Evolutionary conservation across 106 monocot species (phyloP).

Genomic region (Allium sativum): DNA sequence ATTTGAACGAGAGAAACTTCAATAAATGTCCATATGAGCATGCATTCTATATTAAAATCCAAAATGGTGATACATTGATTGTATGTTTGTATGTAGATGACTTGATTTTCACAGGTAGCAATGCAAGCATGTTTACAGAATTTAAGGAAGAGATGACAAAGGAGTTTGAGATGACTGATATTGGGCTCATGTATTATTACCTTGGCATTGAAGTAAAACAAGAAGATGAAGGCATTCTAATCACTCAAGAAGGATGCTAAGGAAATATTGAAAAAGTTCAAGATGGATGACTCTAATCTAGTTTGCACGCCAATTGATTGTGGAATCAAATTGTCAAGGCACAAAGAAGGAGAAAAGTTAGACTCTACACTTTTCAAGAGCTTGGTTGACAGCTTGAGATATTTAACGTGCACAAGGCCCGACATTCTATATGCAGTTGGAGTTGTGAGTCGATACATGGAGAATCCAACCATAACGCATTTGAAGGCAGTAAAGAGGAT

Average conservation of each 20-base stretch:
- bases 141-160: too few species aligned
- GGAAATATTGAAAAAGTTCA: not conserved
- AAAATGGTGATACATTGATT: not conserved
- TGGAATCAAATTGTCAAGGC: not conserved
- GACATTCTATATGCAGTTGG: not conserved
- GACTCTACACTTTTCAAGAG: conserved; percentile 1
- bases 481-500: conserved; percentile 5
- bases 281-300: conserved; percentile 5
- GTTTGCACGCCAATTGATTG: not conserved
- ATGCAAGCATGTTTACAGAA: too few species aligned
- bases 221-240: not conserved
- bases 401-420: not conserved
- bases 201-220: not conserved
- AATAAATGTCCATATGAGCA: not conserved
- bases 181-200: not conserved
- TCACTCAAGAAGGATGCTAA: not conserved
- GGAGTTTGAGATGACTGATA: not conserved
- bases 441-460: not conserved
- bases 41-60: not conserved
- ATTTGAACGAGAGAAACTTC: not conserved
- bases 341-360: not conserved
- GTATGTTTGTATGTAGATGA: conserved; percentile 1
- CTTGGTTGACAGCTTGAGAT: not conserved
- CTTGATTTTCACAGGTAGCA: not conserved
- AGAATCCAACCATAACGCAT: not conserved